phyloP scores from a whole-genome alignment of 257 asterid species.

The Coffea eugenioides region DNA sequence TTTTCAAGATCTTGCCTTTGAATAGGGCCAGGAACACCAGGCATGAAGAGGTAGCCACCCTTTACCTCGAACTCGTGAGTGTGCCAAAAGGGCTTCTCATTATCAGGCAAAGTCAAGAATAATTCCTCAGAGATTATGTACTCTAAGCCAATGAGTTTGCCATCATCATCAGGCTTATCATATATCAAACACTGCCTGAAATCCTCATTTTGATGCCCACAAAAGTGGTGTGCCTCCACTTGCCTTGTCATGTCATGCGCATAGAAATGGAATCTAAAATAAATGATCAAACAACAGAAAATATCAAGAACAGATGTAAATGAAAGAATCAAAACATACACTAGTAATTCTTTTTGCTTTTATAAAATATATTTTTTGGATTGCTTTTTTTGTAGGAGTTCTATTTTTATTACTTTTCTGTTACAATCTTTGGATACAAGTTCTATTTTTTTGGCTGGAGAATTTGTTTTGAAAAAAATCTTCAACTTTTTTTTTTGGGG shows the following conservation, averaged over 20 bases:
- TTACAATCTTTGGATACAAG: too few species aligned
- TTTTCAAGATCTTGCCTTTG: slow-evolving; percentile 74
- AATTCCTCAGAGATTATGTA: slow-evolving; percentile 56
- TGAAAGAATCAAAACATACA: not conserved
- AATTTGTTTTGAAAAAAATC: too few species aligned
- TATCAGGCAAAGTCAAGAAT: slow-evolving; percentile 73
- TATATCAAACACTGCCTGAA: slow-evolving; percentile 86
- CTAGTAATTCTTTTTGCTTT: not conserved
- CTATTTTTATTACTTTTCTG: too few species aligned
- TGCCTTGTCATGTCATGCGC: slow-evolving; percentile 86
- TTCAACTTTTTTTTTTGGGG: too few species aligned
- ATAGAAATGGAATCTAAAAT: slow-evolving; percentile 89
- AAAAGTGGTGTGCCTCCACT: slow-evolving; percentile 95
- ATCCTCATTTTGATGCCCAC: slow-evolving; percentile 75
- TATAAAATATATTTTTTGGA: too few species aligned
- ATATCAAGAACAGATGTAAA: not conserved
- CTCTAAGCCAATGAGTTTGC: slow-evolving; percentile 73
- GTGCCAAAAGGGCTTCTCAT: slow-evolving; percentile 82
- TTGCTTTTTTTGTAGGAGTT: too few species aligned
- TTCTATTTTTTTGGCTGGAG: too few species aligned
- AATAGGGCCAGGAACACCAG: slow-evolving; percentile 57
- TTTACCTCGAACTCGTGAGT: slow-evolving; percentile 86
- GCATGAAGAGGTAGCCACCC: slow-evolving; percentile 84
- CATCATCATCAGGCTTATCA: slow-evolving; percentile 64
- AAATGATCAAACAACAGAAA: too few species aligned